Evolutionary conservation across 2,329 filamentous ascomycete genomes (phyloP).

Genomic region (Exophiala spinifera): DNA sequence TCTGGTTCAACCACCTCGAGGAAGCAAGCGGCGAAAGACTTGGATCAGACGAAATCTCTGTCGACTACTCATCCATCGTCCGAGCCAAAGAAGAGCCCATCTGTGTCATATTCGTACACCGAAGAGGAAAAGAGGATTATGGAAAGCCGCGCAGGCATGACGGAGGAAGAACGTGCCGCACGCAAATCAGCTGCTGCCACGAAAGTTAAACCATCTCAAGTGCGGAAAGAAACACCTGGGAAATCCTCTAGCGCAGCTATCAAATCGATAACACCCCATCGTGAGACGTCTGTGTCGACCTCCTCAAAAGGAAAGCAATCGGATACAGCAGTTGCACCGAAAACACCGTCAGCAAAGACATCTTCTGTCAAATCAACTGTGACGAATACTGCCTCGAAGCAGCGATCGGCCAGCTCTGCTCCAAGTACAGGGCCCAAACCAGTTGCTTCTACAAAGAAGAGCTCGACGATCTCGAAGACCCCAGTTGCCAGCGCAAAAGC

Average conservation of each 20-base stretch:
- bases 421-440: conserved; percentile 3
- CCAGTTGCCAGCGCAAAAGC: conserved; percentile 5
- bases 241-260: not conserved
- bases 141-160: conserved; percentile 21
- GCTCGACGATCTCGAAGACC: conserved; percentile 1
- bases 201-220: conserved; percentile 4
- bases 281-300: not conserved
- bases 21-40: not conserved
- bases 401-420: not conserved
- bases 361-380: conserved; percentile 10
- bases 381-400: not conserved
- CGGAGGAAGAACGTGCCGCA: conserved; percentile 21
- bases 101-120: conserved; percentile 16
- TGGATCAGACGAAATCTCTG: not conserved
- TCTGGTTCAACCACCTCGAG: not conserved
- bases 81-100: conserved; percentile 14
- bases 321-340: conserved; percentile 2
- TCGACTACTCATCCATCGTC: not conserved
- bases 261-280: not conserved
- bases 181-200: conserved; percentile 2
- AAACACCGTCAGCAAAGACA: conserved; percentile 6
- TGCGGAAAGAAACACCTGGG: not conserved
- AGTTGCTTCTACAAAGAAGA: not conserved
- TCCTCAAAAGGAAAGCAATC: not conserved
- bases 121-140: conserved; percentile 22